Evolutionary conservation across 2,329 filamentous ascomycete species (phyloP), one percentile per base, ranked within the genome.

Genomic region (Simplicillium aogashimaense): DNA sequence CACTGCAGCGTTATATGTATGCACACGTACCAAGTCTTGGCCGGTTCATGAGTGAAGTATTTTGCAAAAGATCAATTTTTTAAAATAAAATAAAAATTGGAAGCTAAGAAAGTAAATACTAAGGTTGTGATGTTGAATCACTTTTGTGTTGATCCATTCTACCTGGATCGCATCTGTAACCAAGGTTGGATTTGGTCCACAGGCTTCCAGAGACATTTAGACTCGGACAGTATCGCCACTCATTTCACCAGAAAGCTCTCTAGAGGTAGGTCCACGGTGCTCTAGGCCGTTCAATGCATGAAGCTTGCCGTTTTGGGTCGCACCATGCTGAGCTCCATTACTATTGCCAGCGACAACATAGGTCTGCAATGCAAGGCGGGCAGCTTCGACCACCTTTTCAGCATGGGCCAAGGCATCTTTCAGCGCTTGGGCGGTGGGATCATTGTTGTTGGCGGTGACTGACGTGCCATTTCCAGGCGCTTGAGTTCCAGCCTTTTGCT

Each of bases 221-320:
- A 47, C 52, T 9, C 46, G 42, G 43, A 53, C 42, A 34, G 76
- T 79, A 67, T 79, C 76, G 14, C 75, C 74, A 42, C 74, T 72
- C 73, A 79, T 76, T 65, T 79, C 76, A 38, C 74, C 75, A 50
- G 69, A 67, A 57, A 78, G 50, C 49, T 76, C 72, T 40, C 74
- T 57, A 51, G 69, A 73, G 29, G 70, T 72, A 36, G 67, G 59
- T 2, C 70, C 70, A n/a, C 66, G 61, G 20, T 66, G 53, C 44
- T 45, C 50, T 36, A 52, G 45, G 14, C 35, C 38, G 28, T 40
- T 29, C 20, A 25, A 25, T 5, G 20, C 20, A 25, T 9, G 20
- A 36, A 29, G 32, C 42, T 54, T 53, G 36, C 31, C 37, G 18
- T 38, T 39, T 25, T 25, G 20, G 9, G 10, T 25, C 29, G 15